Conservation (phyloP, 176 grass and related monocot species). For the Raddia distichophylla region DNA sequence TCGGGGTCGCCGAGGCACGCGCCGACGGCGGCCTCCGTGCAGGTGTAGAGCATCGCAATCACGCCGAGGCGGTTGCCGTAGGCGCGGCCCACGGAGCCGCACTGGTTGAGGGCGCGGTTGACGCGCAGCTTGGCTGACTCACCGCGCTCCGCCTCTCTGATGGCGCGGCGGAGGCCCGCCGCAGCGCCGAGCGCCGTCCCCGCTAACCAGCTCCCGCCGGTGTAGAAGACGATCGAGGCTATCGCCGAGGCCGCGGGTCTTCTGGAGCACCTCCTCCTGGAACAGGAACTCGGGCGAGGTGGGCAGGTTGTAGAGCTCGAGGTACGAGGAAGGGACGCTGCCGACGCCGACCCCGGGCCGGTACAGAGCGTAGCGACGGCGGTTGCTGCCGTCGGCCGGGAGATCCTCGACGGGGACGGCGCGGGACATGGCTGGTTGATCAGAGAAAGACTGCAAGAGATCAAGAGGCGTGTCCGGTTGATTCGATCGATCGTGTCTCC, state of each 20-base stretch:
- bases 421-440: conserved; percentile 20
- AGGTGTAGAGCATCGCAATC: conserved; percentile 57
- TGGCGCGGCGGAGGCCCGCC: conserved; percentile 46
- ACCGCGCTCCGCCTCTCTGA: conserved; percentile 41
- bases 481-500: not conserved
- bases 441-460: not conserved
- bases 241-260: conserved; percentile 40
- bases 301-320: conserved; percentile 58
- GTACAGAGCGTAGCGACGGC: conserved; percentile 22
- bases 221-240: conserved; percentile 64
- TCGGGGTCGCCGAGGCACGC: conserved; percentile 36
- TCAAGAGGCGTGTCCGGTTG: not conserved
- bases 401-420: not conserved
- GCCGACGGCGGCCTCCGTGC: conserved; percentile 44
- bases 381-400: not conserved
- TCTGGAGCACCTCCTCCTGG: conserved; percentile 32
- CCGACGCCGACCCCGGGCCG: conserved; percentile 25
- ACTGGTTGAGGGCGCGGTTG: conserved; percentile 60
- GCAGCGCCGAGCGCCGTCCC: conserved; percentile 43
- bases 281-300: conserved; percentile 74
- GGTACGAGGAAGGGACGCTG: conserved; percentile 25
- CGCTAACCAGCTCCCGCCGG: conserved; percentile 48
- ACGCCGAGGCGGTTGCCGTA: conserved; percentile 55
- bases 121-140: conserved; percentile 59
- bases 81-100: conserved; percentile 47